Evolutionary conservation across 495 filamentous ascomycete genomes (phyloP).

Genomic region (Aspergillus affinis): DNA sequence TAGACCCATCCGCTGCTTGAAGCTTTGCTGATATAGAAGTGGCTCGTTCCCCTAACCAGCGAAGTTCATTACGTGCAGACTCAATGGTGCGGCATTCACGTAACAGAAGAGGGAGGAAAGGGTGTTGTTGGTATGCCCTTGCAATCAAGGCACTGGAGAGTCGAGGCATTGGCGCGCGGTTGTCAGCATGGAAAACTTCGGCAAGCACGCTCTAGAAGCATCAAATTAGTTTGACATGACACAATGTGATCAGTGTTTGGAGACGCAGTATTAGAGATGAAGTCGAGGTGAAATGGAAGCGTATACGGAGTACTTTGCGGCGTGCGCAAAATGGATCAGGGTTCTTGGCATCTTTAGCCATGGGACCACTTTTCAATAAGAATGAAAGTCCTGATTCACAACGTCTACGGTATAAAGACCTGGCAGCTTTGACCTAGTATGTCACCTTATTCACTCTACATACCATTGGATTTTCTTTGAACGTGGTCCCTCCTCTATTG

Average conservation of each 20-base stretch:
- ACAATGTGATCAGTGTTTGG: background rate
- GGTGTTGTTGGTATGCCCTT: slow-evolving; percentile 53
- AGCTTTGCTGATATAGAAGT: slow-evolving; percentile 13
- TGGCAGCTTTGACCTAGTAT: too few species aligned
- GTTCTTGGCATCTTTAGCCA: too few species aligned
- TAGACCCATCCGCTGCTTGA: background rate
- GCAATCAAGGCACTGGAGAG: slow-evolving; percentile 59
- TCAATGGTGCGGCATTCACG: slow-evolving; percentile 63
- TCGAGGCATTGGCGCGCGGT: slow-evolving; percentile 65
- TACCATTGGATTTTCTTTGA: slow-evolving; percentile 30
- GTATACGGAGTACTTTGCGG: too few species aligned
- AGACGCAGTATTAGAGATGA: background rate
- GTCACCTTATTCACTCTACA: too few species aligned
- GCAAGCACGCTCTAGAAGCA: background rate
- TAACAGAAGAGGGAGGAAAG: slow-evolving; percentile 66
- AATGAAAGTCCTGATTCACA: too few species aligned
- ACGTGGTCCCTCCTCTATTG: slow-evolving; percentile 32
- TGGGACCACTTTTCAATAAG: too few species aligned
- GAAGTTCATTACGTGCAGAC: slow-evolving; percentile 74
- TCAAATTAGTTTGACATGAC: background rate
- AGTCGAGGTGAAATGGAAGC: too few species aligned
- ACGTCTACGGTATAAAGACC: too few species aligned
- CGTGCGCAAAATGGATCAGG: too few species aligned
- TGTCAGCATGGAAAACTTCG: background rate
- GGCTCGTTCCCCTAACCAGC: slow-evolving; percentile 77